These are phyloP conservation scores for Bipolaris sorokiniana DNA, from an alignment of 2,329 filamentous ascomycete species.

Conservation along the genomic window DNA sequence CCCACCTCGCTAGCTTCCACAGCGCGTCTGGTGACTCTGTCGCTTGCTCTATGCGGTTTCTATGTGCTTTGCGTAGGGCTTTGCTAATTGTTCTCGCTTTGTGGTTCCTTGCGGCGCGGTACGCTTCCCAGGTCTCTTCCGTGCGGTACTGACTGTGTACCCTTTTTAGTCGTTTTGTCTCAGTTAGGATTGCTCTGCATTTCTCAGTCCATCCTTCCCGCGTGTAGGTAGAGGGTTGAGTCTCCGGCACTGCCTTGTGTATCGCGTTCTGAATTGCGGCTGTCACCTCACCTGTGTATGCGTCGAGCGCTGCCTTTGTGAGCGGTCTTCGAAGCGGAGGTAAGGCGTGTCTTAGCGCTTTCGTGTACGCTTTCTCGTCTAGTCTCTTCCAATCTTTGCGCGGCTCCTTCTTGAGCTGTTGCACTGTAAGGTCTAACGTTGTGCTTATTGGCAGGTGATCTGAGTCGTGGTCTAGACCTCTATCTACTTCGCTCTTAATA, in stretches of 20 bases:
- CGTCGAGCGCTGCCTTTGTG: slow-evolving; percentile 18
- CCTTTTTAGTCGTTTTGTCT: slow-evolving; percentile 21
- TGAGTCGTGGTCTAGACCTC: slow-evolving; percentile 26
- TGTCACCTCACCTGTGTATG: slow-evolving; percentile 14
- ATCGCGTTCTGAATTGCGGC: slow-evolving; percentile 14
- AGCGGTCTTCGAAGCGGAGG: slow-evolving; percentile 15
- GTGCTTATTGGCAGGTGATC: slow-evolving; percentile 31
- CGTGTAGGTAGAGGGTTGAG: neutral
- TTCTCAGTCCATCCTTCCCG: slow-evolving; percentile 16
- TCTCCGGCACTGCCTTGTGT: slow-evolving; percentile 14
- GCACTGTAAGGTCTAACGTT: slow-evolving; percentile 16
- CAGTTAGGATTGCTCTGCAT: slow-evolving; percentile 16
- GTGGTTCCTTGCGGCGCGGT: slow-evolving; percentile 25
- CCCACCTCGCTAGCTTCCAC: slow-evolving; percentile 35
- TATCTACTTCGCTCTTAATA: slow-evolving; percentile 15
- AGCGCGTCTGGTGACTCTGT: slow-evolving; percentile 24
- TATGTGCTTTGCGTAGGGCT: slow-evolving; percentile 22
- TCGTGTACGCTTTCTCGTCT: slow-evolving; percentile 8
- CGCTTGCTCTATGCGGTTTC: slow-evolving; percentile 30
- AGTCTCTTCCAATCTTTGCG: slow-evolving; percentile 13
- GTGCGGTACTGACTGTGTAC: slow-evolving; percentile 9
- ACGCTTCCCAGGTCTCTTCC: slow-evolving; percentile 19
- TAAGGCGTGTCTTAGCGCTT: slow-evolving; percentile 15
- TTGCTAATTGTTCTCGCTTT: slow-evolving; percentile 33
- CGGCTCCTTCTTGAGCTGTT: neutral